Evolutionary conservation across 305 asterid species (phyloP).

Genomic region (Fraxinus angustifolia): DNA sequence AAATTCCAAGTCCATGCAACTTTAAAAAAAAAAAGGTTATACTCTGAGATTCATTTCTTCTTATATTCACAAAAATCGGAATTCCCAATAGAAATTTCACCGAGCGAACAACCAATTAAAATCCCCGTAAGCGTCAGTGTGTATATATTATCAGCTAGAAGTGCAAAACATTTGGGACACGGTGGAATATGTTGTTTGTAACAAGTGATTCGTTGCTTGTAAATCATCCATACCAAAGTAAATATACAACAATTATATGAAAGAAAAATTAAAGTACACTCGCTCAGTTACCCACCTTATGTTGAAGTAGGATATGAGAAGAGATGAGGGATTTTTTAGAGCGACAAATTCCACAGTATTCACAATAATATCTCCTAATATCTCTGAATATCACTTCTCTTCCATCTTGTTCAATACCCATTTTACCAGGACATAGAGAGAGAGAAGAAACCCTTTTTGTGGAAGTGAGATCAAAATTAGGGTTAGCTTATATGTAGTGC

Average conservation of each 20-base stretch:
- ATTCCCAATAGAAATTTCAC: neutral
- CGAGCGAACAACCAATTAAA: neutral
- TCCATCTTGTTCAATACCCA: neutral
- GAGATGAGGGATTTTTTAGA: constrained; percentile 72
- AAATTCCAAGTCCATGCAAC: neutral
- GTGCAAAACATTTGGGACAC: neutral
- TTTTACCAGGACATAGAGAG: neutral
- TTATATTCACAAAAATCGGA: neutral
- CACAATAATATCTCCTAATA: constrained; percentile 68
- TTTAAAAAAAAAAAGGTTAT: neutral
- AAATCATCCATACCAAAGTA: neutral
- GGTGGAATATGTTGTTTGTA: neutral
- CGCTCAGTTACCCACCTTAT: constrained; percentile 38
- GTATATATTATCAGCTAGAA: neutral
- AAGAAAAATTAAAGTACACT: neutral
- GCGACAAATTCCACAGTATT: constrained; percentile 79
- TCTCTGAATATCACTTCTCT: constrained; percentile 52
- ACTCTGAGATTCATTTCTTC: neutral
- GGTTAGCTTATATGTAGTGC: neutral
- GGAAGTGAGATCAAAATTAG: neutral
- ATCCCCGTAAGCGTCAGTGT: neutral
- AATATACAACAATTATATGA: neutral
- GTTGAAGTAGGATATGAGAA: constrained; percentile 55
- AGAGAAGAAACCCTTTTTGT: neutral
- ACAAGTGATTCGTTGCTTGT: neutral